Evolutionary conservation across 257 asterid species (phyloP).

Genomic region (Echites panduratus): DNA sequence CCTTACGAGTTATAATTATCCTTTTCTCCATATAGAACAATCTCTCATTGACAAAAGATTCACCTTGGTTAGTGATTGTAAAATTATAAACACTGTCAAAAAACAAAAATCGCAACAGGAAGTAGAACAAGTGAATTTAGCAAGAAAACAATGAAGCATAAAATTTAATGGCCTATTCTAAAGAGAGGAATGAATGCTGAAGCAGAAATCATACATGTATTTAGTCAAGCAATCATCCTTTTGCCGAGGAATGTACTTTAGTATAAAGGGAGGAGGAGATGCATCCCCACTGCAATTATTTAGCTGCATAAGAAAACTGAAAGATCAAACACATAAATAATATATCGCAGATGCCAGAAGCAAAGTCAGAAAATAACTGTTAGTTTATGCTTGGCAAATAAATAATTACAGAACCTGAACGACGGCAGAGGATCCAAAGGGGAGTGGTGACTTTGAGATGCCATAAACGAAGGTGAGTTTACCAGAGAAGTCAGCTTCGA

Average conservation of each 20-base stretch:
- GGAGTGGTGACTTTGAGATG: conserved; percentile 60
- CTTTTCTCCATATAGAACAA: conserved; percentile 2
- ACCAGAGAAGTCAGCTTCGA: conserved; percentile 61
- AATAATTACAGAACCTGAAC: conserved; percentile 51
- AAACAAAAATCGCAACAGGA: not conserved
- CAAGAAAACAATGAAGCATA: not conserved
- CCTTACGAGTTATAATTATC: not conserved
- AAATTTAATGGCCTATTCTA: not conserved
- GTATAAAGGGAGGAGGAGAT: conserved; percentile 43
- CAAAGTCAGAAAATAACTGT: not conserved
- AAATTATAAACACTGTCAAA: not conserved
- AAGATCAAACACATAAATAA: not conserved
- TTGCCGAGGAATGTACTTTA: conserved; percentile 44
- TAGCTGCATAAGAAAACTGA: conserved; percentile 36
- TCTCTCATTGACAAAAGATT: not conserved
- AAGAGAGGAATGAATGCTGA: not conserved
- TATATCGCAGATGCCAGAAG: not conserved
- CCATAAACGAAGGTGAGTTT: conserved; percentile 47
- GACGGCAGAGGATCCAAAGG: conserved; percentile 66
- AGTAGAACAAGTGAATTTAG: not conserved
- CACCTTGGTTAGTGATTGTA: not conserved
- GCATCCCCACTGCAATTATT: conserved; percentile 34
- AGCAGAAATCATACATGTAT: conserved; percentile 55
- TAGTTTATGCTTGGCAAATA: not conserved
- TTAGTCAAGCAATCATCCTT: conserved; percentile 55